Percentiles rank a stretch among this genome's conserved stretches.
Evolutionary conservation across 2,329 filamentous ascomycete genomes (phyloP).

Genomic region (Pseudocercospora fuligena): DNA sequence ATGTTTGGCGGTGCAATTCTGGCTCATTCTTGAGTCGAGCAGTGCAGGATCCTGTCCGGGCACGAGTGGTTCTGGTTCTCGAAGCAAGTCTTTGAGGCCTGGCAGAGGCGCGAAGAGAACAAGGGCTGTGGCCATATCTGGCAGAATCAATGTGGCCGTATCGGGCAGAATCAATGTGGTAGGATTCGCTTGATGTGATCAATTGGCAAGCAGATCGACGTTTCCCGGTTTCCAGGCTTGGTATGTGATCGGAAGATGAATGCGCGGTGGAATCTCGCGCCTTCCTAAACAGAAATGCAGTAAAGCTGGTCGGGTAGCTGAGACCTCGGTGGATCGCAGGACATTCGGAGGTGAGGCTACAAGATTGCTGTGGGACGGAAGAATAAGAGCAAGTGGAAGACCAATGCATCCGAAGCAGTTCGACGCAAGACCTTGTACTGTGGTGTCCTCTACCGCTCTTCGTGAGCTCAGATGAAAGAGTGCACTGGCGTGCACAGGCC

Average conservation of each 20-base stretch:
- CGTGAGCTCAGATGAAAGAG: too few species aligned
- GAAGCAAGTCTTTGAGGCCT: slow-evolving; percentile 80
- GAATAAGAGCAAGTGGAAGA: too few species aligned
- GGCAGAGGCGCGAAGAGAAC: slow-evolving; percentile 80
- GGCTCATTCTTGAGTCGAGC: slow-evolving; percentile 68
- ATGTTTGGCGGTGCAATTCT: slow-evolving; percentile 63
- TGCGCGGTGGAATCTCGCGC: too few species aligned
- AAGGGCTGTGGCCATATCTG: slow-evolving; percentile 84
- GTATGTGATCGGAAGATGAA: slow-evolving; percentile 7
- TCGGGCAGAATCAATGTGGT: slow-evolving; percentile 89
- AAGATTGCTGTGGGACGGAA: too few species aligned
- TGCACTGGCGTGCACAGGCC: too few species aligned
- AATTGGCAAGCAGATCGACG: slow-evolving; percentile 84
- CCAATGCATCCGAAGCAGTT: too few species aligned
- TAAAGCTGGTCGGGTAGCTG: too few species aligned
- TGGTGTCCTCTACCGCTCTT: too few species aligned
- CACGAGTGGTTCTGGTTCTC: slow-evolving; percentile 34
- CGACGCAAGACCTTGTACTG: too few species aligned
- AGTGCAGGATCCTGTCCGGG: slow-evolving; percentile 49
- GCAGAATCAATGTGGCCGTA: slow-evolving; percentile 76
- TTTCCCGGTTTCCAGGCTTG: slow-evolving; percentile 96
- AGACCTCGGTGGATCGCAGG: too few species aligned
- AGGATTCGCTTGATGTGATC: slow-evolving; percentile 76
- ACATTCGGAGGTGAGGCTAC: too few species aligned
- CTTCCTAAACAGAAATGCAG: too few species aligned